These are phyloP conservation scores for Neurospora africana DNA, from an alignment of 495 filamentous ascomycete species.

Conservation along the genomic window DNA sequence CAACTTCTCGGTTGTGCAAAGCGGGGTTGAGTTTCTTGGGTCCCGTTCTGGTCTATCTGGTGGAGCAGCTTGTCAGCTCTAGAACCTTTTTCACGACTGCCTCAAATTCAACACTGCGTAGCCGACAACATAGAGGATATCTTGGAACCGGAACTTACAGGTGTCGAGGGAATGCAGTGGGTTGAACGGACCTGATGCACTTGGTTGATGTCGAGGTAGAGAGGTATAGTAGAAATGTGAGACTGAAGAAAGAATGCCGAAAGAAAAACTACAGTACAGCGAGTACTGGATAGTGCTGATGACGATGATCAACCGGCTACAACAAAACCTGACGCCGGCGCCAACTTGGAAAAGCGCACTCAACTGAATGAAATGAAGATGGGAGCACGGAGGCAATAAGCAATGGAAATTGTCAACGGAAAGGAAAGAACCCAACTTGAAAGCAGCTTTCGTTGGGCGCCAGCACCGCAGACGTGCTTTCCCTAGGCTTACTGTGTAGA, in stretches of 20 bases:
- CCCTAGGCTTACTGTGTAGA: not conserved
- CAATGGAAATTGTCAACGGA: not conserved
- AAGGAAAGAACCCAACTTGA: not conserved
- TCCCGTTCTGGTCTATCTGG: not conserved
- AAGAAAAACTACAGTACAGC: no score
- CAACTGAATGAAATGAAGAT: not conserved
- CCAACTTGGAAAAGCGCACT: not conserved
- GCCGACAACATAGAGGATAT: not conserved
- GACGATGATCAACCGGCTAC: not conserved
- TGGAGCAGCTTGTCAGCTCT: not conserved
- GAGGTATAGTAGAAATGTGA: not conserved
- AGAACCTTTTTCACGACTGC: not conserved
- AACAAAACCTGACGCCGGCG: not conserved
- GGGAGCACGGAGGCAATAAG: not conserved
- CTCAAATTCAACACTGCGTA: not conserved
- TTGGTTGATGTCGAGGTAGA: not conserved
- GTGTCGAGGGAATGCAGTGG: not conserved
- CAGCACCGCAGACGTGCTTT: not conserved
- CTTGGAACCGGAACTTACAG: not conserved
- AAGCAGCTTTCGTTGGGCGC: not conserved
- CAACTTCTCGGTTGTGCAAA: not conserved
- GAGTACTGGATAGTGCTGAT: no score
- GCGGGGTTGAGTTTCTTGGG: not conserved
- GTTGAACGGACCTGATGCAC: not conserved
- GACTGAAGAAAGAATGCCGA: not conserved